Evolutionary conservation across 768 basidiomycete species (phyloP).

Genomic region (Rhodotorula kratochvilovae): DNA sequence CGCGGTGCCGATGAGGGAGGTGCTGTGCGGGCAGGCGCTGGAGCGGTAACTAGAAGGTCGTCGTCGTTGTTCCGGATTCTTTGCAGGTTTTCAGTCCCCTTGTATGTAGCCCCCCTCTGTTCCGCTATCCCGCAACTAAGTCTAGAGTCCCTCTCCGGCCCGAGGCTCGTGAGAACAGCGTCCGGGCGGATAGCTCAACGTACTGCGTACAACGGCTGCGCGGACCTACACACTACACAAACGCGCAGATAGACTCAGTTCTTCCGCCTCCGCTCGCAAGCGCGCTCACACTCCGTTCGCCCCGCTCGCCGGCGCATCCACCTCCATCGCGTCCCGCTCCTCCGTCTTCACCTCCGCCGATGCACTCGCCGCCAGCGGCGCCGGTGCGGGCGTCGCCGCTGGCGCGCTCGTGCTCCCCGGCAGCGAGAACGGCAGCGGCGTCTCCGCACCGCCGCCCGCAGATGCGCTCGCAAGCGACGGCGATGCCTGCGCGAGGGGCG

Average conservation of each 20-base stretch:
- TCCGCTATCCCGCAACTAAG: too few relatives aligned
- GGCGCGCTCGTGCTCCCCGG: not conserved
- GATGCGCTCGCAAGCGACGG: not conserved
- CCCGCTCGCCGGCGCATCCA: not conserved
- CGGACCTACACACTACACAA: too few relatives aligned
- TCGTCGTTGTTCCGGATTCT: not conserved
- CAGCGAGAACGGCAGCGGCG: not conserved
- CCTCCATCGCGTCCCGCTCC: not conserved
- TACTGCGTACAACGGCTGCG: too few relatives aligned
- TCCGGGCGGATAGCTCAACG: too few relatives aligned
- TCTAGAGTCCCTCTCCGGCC: too few relatives aligned
- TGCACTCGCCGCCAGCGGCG: not conserved
- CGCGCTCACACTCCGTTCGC: not conserved
- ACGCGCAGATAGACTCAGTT: too few relatives aligned
- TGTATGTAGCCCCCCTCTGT: not conserved
- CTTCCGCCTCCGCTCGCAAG: too few relatives aligned
- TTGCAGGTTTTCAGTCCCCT: too few relatives aligned
- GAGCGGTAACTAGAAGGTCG: not conserved
- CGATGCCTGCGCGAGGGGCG: not conserved
- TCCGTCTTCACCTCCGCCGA: not conserved
- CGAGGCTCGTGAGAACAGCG: too few relatives aligned
- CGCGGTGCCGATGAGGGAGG: not conserved
- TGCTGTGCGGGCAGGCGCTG: not conserved
- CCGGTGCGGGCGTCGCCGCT: not conserved
- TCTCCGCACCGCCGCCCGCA: too few relatives aligned